Evolutionary conservation across 768 basidiomycete genomes (phyloP), one percentile per base, ranked within the genome.

Genomic region (Macrolepiota fuliginosa): DNA sequence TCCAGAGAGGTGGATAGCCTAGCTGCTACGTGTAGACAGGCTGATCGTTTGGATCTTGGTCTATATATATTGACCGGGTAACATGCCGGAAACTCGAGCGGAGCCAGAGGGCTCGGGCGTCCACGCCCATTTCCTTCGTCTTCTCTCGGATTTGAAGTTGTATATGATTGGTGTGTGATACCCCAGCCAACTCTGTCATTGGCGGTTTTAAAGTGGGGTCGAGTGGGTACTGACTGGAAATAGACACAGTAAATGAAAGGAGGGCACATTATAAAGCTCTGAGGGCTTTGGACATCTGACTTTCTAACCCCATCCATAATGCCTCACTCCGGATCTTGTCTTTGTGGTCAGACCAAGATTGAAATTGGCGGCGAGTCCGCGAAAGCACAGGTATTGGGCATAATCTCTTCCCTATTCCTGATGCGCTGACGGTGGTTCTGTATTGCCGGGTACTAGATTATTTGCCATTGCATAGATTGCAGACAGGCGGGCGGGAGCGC

Each of bases 381-480:
- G 51, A 54, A 53, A 3, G 68, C 66, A 37, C 75, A 76, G 69
- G 73, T 72, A 60, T 19, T 62, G 17, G 22, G 24, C 10, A 10
- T 32, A 32, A 32, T 3, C 4, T 37, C 27, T 46, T 57, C 5
- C 3, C 24, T 4, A 2, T 47, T 19, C 10, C 15, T 22, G 12
- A 22, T 27, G 7, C 9, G 42, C 51, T 25, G 37, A 35, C 39
- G 27, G 15, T 60, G n/a, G 24, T 29, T 7, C 10, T 17, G n/a
- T n/a, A 49, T 11, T 29, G 17, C 10, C 13, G 24, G 24, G 13
- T 49, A 19, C 9, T 10, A 75, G 73, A 66, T 75, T 40, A 39
- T 73, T 35, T 77, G 76, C 63, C 76, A 77, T 66, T 76, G 76
- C 68, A 58, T 55, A 25, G 75, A 76, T 62, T 77, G 76, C 67